A percentile compares a stretch with the other conserved stretches of the same genome.
Conservation (phyloP, 1,284 basidiomycete genomes). For the Erythrobasidium hasegawianum region DNA sequence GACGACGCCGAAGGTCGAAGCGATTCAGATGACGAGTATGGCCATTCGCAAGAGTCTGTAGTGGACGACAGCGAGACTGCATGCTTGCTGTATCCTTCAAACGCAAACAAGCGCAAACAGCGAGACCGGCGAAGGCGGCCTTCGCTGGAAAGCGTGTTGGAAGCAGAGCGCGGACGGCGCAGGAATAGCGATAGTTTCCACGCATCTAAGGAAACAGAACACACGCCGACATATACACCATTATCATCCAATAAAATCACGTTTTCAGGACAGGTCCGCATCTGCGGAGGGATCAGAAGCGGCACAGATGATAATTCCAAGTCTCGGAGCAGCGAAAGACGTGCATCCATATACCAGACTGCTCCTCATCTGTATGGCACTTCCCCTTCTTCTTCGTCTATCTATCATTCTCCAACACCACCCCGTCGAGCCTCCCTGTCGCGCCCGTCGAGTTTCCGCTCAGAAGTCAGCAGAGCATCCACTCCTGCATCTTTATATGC, state of each 20-base stretch:
- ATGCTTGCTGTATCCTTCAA: background rate
- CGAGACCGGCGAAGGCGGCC: too few species aligned
- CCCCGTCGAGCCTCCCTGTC: slow-evolving; percentile 3
- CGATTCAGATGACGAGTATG: background rate
- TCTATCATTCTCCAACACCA: background rate
- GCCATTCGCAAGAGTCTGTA: background rate
- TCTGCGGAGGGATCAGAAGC: slow-evolving; percentile 1
- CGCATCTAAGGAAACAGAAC: too few species aligned
- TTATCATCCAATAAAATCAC: background rate
- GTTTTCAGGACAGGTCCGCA: background rate
- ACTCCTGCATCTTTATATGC: slow-evolving; percentile 30
- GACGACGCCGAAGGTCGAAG: background rate
- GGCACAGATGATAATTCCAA: background rate
- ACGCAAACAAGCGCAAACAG: too few species aligned
- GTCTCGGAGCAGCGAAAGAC: background rate
- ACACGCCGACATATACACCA: background rate
- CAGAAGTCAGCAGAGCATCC: slow-evolving; percentile 27
- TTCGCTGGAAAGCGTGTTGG: too few species aligned
- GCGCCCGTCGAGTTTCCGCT: slow-evolving; percentile 15
- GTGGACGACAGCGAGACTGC: slow-evolving; percentile 2
- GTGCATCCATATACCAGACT: background rate
- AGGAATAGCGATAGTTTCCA: too few species aligned
- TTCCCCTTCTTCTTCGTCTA: background rate
- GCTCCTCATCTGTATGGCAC: background rate
- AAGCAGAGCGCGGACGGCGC: too few species aligned